Evolutionary conservation across 192 early-diverging fungal species (phyloP), one percentile per base, ranked within the genome.

Genomic region (Funneliformis mosseae): DNA sequence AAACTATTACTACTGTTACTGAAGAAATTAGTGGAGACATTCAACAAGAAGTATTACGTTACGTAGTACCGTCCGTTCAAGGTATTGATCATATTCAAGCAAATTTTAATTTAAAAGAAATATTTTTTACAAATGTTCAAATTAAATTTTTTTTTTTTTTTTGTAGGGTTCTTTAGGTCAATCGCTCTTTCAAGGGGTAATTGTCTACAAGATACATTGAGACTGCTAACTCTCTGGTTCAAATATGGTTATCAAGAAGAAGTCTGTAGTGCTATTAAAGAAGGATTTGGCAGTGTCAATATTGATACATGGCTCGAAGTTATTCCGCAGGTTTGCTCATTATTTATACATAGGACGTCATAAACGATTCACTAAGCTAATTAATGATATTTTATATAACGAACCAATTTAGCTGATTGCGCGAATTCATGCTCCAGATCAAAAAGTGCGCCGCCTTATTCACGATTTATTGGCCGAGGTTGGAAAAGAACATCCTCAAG

Each of bases 231-330:
- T 2, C 84, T 97, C 2, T 96, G 96, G 96, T 98, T 99, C 82
- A 97, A 97, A 83, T 97, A 96, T 83, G 96, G 96, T 4, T 92
- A 95, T 77, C 92, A 95, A 41, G 86, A 88, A 11, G 93, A 97
- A 76, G 96, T 99, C 45, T 94, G 92, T 77, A 84, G 87, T 33
- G 93, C 95, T 5, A 91, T 98, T 55, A 91, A 84, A 28, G 93
- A 94, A 69, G 96, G 95, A 5, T 92, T 98, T 83, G 90, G 89
- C 5, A 90, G 84, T 33, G 94, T 99, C 27, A 94, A 89, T 68
- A 94, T 97, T 73, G 94, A 96, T 59, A 96, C 95, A 0, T 99
- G 97, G 97, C 85, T 99, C 67, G 96, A 99, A 83, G 97, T 99
- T 39, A 98, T 99, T 82, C 97, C 97, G 21, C 97, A 98, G 87